phyloP scores from a whole-genome alignment of 2,329 filamentous ascomycete genomes.

The Cryphonectria radicalis region DNA sequence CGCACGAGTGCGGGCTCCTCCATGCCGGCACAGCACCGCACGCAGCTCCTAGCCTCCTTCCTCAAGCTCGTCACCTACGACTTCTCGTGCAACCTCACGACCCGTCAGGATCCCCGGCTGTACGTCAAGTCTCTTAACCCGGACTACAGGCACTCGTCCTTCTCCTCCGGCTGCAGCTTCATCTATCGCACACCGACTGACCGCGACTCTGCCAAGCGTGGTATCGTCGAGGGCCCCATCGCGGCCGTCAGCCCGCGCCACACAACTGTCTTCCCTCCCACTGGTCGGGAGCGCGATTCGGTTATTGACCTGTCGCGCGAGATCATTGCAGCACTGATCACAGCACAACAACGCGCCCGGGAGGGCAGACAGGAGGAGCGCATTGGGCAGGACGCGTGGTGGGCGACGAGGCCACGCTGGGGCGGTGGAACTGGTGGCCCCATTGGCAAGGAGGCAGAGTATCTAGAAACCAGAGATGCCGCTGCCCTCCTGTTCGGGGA shows the following conservation, averaged over 20 bases:
- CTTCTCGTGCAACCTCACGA: conserved; percentile 65
- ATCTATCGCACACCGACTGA: conserved; percentile 63
- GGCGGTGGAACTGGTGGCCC: conserved; percentile 66
- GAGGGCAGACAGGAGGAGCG: conserved; percentile 60
- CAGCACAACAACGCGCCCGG: conserved; percentile 66
- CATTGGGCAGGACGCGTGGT: conserved; percentile 65
- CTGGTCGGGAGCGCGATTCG: conserved; percentile 57
- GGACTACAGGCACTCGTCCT: conserved; percentile 54
- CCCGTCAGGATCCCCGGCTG: conserved; percentile 63
- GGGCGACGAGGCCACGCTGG: conserved; percentile 64
- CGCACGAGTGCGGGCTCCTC: conserved; percentile 56
- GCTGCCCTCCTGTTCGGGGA: conserved; percentile 50
- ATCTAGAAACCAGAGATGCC: conserved; percentile 44
- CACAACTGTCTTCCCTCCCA: conserved; percentile 52
- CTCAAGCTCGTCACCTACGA: conserved; percentile 69
- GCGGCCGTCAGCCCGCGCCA: conserved; percentile 63
- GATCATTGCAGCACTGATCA: conserved; percentile 62
- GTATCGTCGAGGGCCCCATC: conserved; percentile 65
- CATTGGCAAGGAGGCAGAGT: conserved; percentile 58
- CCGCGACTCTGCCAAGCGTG: conserved; percentile 62
- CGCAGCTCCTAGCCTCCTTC: conserved; percentile 61
- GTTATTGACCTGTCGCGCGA: conserved; percentile 65
- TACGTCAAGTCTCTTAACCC: conserved; percentile 50
- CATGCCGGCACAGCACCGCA: conserved; percentile 63
- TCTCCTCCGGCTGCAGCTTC: conserved; percentile 62